Conservation (phyloP, 768 basidiomycete species). For the Leucocoprinus leucothites region DNA sequence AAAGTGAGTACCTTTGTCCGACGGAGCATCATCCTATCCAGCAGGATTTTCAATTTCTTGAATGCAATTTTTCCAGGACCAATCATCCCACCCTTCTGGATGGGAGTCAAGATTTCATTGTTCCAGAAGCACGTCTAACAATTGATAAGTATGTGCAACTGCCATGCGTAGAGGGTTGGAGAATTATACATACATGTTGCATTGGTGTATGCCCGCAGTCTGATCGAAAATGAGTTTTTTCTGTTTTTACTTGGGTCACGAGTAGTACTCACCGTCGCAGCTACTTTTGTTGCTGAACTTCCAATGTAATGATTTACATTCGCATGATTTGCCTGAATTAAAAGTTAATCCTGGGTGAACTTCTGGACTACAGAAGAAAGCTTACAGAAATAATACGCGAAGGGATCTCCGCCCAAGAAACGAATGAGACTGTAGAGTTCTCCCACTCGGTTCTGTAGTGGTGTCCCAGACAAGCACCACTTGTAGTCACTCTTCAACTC, state of each 20-base stretch:
- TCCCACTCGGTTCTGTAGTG: constrained; percentile 97
- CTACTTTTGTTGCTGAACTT: constrained; percentile 76
- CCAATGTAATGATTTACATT: constrained; percentile 97
- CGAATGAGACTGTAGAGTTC: constrained; percentile 93
- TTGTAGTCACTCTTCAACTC: constrained; percentile 75
- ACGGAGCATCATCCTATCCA: constrained; percentile 95
- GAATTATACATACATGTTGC: constrained; percentile 52
- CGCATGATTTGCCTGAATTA: constrained; percentile 74
- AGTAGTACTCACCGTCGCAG: constrained; percentile 67
- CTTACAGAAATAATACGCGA: constrained; percentile 86
- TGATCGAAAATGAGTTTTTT: constrained; percentile 21
- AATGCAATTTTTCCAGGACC: constrained; percentile 82
- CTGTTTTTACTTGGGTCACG: not conserved
- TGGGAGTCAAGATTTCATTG: constrained; percentile 93
- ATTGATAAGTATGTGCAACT: constrained; percentile 10
- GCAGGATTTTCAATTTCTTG: constrained; percentile 85
- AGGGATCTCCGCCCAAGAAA: constrained; percentile 92
- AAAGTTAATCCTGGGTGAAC: not conserved
- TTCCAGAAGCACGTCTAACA: constrained; percentile 92
- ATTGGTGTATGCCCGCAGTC: constrained; percentile 85
- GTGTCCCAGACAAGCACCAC: constrained; percentile 98
- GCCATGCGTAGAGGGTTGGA: not conserved
- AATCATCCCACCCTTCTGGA: constrained; percentile 84
- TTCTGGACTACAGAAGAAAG: not conserved
- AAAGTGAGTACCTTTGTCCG: constrained; percentile 63